Evolutionary conservation across 2,329 filamentous ascomycete genomes (phyloP).

Genomic region (Juglanconis sp.): DNA sequence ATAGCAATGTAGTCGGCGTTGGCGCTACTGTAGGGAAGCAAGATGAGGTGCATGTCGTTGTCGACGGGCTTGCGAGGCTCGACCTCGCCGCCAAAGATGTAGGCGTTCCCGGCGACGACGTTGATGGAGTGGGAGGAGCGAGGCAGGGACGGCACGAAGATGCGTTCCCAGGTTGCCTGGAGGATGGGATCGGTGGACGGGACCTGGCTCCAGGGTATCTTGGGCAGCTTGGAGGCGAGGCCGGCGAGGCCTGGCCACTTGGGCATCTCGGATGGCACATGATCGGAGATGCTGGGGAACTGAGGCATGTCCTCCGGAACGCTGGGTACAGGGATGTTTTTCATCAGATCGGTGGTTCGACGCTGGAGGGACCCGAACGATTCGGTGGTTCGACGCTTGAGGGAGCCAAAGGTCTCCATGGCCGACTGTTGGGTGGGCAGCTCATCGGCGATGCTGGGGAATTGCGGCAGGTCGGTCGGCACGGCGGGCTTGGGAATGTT

Average conservation of each 20-base stretch:
- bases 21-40: conserved; percentile 55
- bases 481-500: conserved; percentile 7
- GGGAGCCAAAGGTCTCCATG: conserved; percentile 52
- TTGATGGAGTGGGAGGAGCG: conserved; percentile 74
- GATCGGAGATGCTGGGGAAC: conserved; percentile 3
- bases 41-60: conserved; percentile 67
- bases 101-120: conserved; percentile 52
- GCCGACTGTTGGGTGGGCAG: neutral
- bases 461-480: neutral
- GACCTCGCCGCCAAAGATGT: conserved; percentile 74
- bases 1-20: conserved; percentile 59
- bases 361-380: conserved; percentile 52
- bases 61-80: conserved; percentile 62
- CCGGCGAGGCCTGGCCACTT: conserved; percentile 22
- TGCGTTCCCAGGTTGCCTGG: conserved; percentile 59
- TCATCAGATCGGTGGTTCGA: conserved; percentile 31
- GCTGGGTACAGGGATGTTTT: conserved; percentile 3
- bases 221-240: conserved; percentile 23
- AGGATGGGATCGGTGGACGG: conserved; percentile 31
- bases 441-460: neutral
- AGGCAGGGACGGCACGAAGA: conserved; percentile 54
- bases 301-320: conserved; percentile 27
- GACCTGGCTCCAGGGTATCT: conserved; percentile 20
- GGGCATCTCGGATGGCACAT: conserved; percentile 23
- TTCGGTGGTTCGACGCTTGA: conserved; percentile 56